Evolutionary conservation across 306 rosid genomes (phyloP).

Genomic region (Begonia peltatifolia): DNA sequence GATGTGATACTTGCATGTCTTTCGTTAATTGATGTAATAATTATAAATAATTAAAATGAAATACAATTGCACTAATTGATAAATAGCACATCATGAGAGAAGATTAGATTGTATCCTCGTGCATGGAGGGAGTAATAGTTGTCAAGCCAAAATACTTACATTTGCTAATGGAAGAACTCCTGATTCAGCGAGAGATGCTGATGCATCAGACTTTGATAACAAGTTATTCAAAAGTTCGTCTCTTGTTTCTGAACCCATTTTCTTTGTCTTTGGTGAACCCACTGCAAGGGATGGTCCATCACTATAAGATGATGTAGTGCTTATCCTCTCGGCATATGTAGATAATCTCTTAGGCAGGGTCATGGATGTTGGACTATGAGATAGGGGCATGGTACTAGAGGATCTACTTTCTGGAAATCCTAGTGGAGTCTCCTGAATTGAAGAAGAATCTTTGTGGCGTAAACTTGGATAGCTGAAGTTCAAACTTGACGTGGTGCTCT

Average conservation of each 20-base stretch:
- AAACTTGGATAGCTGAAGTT: slow-evolving; percentile 41
- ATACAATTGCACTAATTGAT: too few relatives aligned
- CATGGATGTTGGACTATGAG: slow-evolving; percentile 44
- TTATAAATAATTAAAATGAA: too few relatives aligned
- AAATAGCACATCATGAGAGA: too few relatives aligned
- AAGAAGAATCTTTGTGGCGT: slow-evolving; percentile 46
- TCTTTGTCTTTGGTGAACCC: slow-evolving; percentile 86
- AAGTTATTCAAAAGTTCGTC: slow-evolving; percentile 67
- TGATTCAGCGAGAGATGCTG: slow-evolving; percentile 27
- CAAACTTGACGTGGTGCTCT: slow-evolving; percentile 33
- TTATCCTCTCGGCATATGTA: slow-evolving; percentile 86
- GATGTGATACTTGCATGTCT: too few relatives aligned
- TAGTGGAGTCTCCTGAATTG: slow-evolving; percentile 51
- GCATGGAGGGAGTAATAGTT: too few relatives aligned
- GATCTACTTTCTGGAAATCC: slow-evolving; percentile 43
- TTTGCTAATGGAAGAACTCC: slow-evolving; percentile 39
- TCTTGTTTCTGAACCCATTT: slow-evolving; percentile 76
- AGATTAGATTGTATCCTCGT: too few relatives aligned
- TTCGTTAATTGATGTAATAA: too few relatives aligned
- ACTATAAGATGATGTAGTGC: slow-evolving; percentile 52
- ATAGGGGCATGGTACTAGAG: slow-evolving; percentile 27
- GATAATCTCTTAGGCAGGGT: slow-evolving; percentile 57
- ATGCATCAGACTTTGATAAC: slow-evolving; percentile 48
- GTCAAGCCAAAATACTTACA: slow-evolving; percentile 23
- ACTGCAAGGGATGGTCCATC: slow-evolving; percentile 50